phyloP scores from a whole-genome alignment of 768 basidiomycete genomes.

The Kwoniella shandongensis region DNA sequence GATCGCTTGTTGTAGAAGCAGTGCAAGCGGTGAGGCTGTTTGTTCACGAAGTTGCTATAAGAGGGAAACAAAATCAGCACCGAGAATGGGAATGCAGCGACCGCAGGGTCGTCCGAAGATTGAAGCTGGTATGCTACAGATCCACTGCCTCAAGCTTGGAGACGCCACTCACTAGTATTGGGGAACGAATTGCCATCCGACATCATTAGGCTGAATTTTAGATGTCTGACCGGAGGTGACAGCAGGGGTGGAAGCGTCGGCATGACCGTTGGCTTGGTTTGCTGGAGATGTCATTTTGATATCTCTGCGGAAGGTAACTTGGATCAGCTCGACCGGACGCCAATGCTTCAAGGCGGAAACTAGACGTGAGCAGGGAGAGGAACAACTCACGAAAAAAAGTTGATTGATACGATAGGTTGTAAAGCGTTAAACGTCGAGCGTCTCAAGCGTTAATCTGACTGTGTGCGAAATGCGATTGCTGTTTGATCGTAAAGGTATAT shows the following conservation, averaged over 20 bases:
- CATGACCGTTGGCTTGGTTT: slow-evolving; percentile 41
- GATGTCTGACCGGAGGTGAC: slow-evolving; percentile 21
- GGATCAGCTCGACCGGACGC: neutral
- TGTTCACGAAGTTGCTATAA: slow-evolving; percentile 84
- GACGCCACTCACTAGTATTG: slow-evolving; percentile 73
- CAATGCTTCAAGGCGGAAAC: neutral
- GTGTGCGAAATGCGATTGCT: too few species aligned
- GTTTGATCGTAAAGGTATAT: too few species aligned
- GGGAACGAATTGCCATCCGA: slow-evolving; percentile 98
- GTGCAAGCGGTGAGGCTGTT: slow-evolving; percentile 92
- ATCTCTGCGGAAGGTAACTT: too few species aligned
- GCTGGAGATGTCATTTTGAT: slow-evolving; percentile 17
- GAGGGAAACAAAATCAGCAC: neutral
- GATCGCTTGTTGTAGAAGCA: slow-evolving; percentile 99
- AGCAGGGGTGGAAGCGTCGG: slow-evolving; percentile 20
- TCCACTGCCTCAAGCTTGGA: neutral
- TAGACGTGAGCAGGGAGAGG: neutral
- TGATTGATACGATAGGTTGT: neutral
- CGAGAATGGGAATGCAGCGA: neutral
- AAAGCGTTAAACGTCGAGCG: too few species aligned
- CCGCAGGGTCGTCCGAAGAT: too few species aligned
- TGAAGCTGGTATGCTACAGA: too few species aligned
- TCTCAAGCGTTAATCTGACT: too few species aligned
- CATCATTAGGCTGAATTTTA: slow-evolving; percentile 65
- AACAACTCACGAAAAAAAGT: neutral